Conservation (phyloP, 345 rosid species). For the Boechera retrofracta region DNA sequence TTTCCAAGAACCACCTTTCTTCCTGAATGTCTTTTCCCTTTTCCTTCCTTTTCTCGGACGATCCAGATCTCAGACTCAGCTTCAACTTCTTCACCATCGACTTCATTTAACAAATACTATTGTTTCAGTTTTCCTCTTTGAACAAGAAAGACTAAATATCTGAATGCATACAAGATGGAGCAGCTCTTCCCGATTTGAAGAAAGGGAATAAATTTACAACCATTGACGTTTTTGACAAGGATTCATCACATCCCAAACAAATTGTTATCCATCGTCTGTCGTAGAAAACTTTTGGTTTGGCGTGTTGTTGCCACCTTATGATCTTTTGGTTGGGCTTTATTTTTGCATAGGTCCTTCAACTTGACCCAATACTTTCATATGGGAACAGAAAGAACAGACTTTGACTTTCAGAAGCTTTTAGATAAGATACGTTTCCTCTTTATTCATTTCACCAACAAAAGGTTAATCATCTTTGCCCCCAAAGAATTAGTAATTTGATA, state of each 20-base stretch:
- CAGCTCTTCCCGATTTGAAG: neutral
- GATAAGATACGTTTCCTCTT: neutral
- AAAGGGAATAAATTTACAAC: neutral
- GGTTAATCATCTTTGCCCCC: neutral
- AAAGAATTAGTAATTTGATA: too few species aligned
- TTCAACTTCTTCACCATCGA: conserved; percentile 19
- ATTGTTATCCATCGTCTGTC: neutral
- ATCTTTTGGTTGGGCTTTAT: neutral
- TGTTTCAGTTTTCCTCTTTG: neutral
- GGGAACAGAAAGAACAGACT: neutral
- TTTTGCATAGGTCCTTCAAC: neutral
- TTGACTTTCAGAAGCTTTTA: neutral
- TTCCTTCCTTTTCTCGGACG: conserved; percentile 10
- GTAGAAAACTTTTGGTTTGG: neutral
- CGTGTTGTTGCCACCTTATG: neutral
- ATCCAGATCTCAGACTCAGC: neutral
- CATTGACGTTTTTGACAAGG: neutral
- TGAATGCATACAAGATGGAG: neutral
- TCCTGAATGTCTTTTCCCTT: neutral
- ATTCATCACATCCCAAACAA: neutral
- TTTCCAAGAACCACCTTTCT: conserved; percentile 28
- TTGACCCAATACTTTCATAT: neutral
- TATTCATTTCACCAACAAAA: neutral
- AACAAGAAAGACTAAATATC: neutral
- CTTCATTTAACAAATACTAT: neutral